These are phyloP conservation scores for Monosporascus sp. DNA, from an alignment of 2,329 filamentous ascomycete species.

Conservation along the genomic window DNA sequence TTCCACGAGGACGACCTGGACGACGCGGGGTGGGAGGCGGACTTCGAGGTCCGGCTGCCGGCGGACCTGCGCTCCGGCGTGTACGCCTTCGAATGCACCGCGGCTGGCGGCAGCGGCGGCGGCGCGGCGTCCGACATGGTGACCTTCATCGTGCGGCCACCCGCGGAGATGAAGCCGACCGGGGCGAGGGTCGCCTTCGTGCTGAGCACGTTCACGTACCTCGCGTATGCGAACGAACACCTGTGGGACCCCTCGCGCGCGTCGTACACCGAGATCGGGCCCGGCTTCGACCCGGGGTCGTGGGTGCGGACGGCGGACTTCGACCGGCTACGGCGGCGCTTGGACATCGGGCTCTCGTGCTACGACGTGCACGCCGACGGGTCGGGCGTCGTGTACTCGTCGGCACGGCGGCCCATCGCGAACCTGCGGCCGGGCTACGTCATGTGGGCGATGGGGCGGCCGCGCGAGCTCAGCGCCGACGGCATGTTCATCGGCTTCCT, in stretches of 20 bases:
- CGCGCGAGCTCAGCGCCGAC: constrained; percentile 31
- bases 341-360: constrained; percentile 31
- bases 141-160: constrained; percentile 27
- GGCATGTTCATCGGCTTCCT: constrained; percentile 30
- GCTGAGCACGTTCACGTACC: constrained; percentile 8
- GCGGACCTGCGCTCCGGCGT: constrained; percentile 14
- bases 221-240: constrained; percentile 3
- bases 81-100: constrained; percentile 17
- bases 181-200: constrained; percentile 19
- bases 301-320: background rate
- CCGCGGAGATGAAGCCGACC: constrained; percentile 1
- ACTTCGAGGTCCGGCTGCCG: constrained; percentile 22
- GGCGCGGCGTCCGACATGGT: constrained; percentile 15
- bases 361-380: constrained; percentile 34
- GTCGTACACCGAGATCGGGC: constrained; percentile 9
- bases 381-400: constrained; percentile 27
- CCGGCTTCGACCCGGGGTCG: background rate
- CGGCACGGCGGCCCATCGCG: constrained; percentile 29
- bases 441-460: constrained; percentile 29
- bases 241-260: constrained; percentile 8
- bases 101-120: background rate
- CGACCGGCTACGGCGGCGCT: constrained; percentile 21
- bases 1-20: constrained; percentile 34
- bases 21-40: constrained; percentile 28
- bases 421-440: constrained; percentile 32